Base-by-base conservation (phyloP, 2,329 filamentous ascomycete genomes). In the Alternaria burnsii region DNA sequence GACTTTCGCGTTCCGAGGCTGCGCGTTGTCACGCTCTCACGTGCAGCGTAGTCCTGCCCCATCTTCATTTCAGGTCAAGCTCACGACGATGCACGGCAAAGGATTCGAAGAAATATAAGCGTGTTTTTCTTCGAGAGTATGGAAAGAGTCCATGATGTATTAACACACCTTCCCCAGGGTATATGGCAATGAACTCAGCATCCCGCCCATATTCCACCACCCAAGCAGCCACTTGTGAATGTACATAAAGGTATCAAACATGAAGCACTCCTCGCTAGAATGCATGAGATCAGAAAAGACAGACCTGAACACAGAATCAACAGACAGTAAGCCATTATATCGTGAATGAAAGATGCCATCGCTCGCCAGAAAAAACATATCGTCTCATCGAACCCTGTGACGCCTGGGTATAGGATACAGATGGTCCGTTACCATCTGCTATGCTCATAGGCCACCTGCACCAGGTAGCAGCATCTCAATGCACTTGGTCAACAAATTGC, bases 401-500 rank as follows among this genome's bases (percentile, higher is more conserved):
- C 55, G 42, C 52, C 55, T 30, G 40, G 38, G 43, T 47, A 50
- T 26, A 22, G 36, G 36, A 28, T 46, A 28, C n/a, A 43, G 22
- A 50, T 28, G 28, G 22, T 48, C 30, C 18, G 16, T 16, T 41
- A 22, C 36, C 36, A 28, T 20, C 9, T 16, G 2, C 18, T 40
- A 11, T 50, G 47, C 42, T 65, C 48, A 67, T 41, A 63, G 26
- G 2, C 50, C 64, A 9, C 62, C 62, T 28, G 65, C 69, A 4
- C 74, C 70, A 10, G 75, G 76, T 20, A 77, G 68, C 10, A 89
- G 76, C 79, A 87, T 85, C 62, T 87, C 83, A 66, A 97, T 91
- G 76, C 94, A 97, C 75, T 93, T 95, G 56, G 85, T 88, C 73
- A 98, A 78, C 62, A 97, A 81, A 22, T 87, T 90, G 32, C 91